Percentiles rank a stretch among this genome's conserved stretches.
Conservation (phyloP, 176 grass and related monocot genomes). For the Eragrostis nindensis region DNA sequence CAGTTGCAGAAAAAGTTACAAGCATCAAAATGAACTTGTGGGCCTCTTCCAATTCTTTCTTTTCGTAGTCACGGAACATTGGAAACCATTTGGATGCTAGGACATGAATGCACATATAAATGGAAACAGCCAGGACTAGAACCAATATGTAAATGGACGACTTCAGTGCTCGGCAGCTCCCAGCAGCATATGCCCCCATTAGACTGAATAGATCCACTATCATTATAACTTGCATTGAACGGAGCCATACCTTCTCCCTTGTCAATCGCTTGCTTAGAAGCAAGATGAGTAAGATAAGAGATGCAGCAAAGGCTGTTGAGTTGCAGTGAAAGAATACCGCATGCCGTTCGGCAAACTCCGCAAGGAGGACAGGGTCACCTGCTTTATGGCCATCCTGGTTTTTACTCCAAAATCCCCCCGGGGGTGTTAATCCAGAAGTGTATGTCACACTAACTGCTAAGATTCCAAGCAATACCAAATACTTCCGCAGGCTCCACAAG, state of each 20-base stretch:
- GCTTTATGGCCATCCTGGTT: constrained; percentile 9
- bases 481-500: constrained; percentile 50
- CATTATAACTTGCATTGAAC: constrained; percentile 52
- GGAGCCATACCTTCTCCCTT: constrained; percentile 28
- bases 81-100: constrained; percentile 26
- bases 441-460: constrained; percentile 50
- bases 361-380: constrained; percentile 40
- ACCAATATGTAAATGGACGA: constrained; percentile 60
- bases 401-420: constrained; percentile 11
- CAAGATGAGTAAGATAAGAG: constrained; percentile 62
- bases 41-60: constrained; percentile 17
- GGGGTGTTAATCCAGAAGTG: constrained; percentile 50
- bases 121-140: constrained; percentile 39
- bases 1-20: constrained; percentile 39
- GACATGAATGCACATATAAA: constrained; percentile 42
- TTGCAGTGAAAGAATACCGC: constrained; percentile 55
- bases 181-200: constrained; percentile 58
- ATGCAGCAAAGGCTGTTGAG: constrained; percentile 49
- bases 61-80: constrained; percentile 7
- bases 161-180: constrained; percentile 32
- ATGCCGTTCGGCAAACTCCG: neutral
- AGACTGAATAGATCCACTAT: constrained; percentile 49
- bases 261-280: constrained; percentile 52
- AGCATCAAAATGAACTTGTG: constrained; percentile 55
- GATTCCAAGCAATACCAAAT: constrained; percentile 42